Base-by-base conservation (phyloP, 306 rosid genomes). In the Lathyrus oleraceus region DNA sequence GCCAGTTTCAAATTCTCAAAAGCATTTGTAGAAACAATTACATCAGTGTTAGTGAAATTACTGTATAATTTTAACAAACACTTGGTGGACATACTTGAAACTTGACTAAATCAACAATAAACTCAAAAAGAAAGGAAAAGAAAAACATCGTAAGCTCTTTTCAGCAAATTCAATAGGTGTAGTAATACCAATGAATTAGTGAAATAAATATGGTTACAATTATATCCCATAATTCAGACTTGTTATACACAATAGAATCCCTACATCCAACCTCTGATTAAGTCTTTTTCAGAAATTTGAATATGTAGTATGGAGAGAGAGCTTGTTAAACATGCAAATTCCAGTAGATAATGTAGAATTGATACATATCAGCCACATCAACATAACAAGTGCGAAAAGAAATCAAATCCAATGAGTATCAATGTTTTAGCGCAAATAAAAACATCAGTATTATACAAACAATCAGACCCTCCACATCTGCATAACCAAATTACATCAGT, bases 261-360 rank as follows among this genome's bases (percentile, higher is more conserved):
- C 96, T 8, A 88, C 98, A 92, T 92, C 98, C 98, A 92, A 21
- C 98, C 98, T 65, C 86, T 80, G 78, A 79, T 83, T 76, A 88
- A 8, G 98, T 92, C 79, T 92, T 92, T 42, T 78, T 92, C 49
- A 92, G 78, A 78, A 92, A n/a, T n/a, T n/a, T n/a, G n/a, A n/a
- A 92, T 95, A 92, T 89, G 83, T 92, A 87, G 65, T 89, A 88
- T 44, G 96, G 98, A 40, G 95, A 89, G 73, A 92, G 89, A 72
- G 98, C 98, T 86, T 83, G n/a, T n/a, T n/a, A n/a, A n/a, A n/a
- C n/a, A n/a, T n/a, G n/a, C n/a, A n/a, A n/a, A n/a, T n/a, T n/a
- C 98, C 98, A 92, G 12, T 86, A 80, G 65, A 89, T 47, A 77
- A 92, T 92, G 43, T 92, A 47, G 91, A 67, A 81, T 96, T 89